phyloP scores from a whole-genome alignment of 2,329 filamentous ascomycete species.

The Curvularia eragrostidis region DNA sequence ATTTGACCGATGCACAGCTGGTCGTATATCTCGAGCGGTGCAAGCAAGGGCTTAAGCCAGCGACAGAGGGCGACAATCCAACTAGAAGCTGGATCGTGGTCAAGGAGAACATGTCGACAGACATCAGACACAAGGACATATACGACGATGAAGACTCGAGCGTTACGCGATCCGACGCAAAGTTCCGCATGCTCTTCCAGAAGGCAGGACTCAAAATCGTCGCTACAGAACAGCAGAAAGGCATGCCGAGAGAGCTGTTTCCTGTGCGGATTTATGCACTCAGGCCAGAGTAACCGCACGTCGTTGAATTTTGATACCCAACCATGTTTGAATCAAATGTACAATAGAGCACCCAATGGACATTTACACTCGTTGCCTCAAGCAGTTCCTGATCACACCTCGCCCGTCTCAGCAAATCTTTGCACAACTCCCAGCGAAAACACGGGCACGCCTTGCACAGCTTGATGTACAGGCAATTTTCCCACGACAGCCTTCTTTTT shows the following conservation, averaged over 20 bases:
- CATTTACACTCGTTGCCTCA: not conserved
- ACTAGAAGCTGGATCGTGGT: constrained; percentile 67
- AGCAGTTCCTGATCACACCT: constrained; percentile 22
- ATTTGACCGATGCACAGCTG: constrained; percentile 78
- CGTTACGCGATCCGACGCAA: constrained; percentile 77
- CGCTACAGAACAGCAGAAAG: constrained; percentile 54
- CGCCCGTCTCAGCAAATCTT: constrained; percentile 34
- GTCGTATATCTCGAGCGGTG: constrained; percentile 71
- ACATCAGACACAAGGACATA: constrained; percentile 64
- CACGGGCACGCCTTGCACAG: constrained; percentile 27
- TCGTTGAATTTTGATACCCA: constrained; percentile 13
- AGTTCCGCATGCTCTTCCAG: constrained; percentile 73
- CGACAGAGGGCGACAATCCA: constrained; percentile 39
- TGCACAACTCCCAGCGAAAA: constrained; percentile 33
- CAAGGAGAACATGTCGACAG: constrained; percentile 78
- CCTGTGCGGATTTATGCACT: constrained; percentile 82
- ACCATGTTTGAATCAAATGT: not conserved
- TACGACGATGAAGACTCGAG: constrained; percentile 79
- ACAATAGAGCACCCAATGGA: not conserved
- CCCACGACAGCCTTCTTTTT: constrained; percentile 12
- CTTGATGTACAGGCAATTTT: constrained; percentile 19
- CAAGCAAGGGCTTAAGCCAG: constrained; percentile 54
- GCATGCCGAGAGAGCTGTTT: constrained; percentile 72
- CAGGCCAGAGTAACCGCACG: constrained; percentile 55
- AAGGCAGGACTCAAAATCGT: constrained; percentile 69